Evolutionary conservation across 2,329 filamentous ascomycete genomes (phyloP), one percentile per base, ranked within the genome.

Genomic region (Dactylella cylindrospora): DNA sequence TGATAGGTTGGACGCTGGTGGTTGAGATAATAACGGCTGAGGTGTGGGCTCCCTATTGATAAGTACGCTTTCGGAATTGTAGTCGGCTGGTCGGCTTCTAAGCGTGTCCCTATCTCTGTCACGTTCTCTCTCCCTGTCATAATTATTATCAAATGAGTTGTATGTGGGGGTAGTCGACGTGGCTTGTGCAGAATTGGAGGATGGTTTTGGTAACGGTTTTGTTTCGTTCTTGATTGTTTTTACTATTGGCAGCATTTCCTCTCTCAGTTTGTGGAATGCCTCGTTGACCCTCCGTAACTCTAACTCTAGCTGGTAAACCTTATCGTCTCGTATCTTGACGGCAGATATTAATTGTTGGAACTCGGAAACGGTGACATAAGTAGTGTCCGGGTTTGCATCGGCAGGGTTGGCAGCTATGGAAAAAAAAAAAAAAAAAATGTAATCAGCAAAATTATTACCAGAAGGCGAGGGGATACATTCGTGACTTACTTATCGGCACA

Each of bases 191-290:
- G 46, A 29, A 28, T 52, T 52, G 9, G 66, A 62, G 10, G 60
- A 41, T 22, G 62, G 66, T 41, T 67, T 77, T 22, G 90, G 90
- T 17, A 97, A 77, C 28, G 91, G 91, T 71, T 95, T 88, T 66
- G 90, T 87, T 68, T 86, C 86, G 71, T 97, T 90, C 75, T 97
- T 97, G 69, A 85, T 86, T 70, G 95, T 83, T 65, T 90, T 88
- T 70, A 96, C 82, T 15, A 95, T 85, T 2, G 93, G 91, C 25
- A 97, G 78, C 70, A 96, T 83, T 71, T 98, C 93, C 73, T 97
- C 91, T 53, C 93, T 81, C 65, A 98, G 75, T 67, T 88, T 85
- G 68, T 86, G 81, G 72, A 95, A 95, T 71, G 97, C 90, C 32
- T 96, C 89, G 9, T 85, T 85, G 69, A 97, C 80, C 64, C 86